A percentile compares a stretch with the other conserved stretches of the same genome.
These are phyloP conservation scores for Arthrobotrys conoides DNA, from an alignment of 2,329 filamentous ascomycete genomes.

Conservation along the genomic window DNA sequence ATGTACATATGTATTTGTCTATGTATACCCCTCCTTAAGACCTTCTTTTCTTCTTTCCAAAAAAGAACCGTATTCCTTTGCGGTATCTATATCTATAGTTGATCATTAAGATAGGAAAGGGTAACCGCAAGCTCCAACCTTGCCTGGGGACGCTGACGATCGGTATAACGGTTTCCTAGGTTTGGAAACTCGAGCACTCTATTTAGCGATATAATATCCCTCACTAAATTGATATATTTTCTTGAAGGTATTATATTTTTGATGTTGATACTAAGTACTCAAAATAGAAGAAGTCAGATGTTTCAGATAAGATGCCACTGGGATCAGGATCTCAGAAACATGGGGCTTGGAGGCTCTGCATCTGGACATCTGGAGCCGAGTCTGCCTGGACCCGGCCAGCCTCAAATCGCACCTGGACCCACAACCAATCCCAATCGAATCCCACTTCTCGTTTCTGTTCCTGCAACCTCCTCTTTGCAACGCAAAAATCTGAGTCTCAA, in stretches of 20 bases:
- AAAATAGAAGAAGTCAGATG: conserved; percentile 12
- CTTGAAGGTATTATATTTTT: background rate
- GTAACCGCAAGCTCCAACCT: background rate
- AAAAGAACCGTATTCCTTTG: background rate
- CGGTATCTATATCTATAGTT: background rate
- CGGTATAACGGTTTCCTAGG: background rate
- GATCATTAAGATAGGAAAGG: conserved; percentile 14
- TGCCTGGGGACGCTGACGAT: conserved; percentile 22
- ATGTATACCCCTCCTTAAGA: background rate
- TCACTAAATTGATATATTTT: background rate
- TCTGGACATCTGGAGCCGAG: conserved; percentile 14
- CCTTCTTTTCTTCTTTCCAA: background rate
- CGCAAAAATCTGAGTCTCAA: conserved; percentile 9
- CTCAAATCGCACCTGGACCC: no score
- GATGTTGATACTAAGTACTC: background rate
- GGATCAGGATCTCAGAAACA: background rate
- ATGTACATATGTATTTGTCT: background rate
- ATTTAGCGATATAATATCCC: background rate
- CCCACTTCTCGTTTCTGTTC: background rate
- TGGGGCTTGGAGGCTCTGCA: conserved; percentile 30
- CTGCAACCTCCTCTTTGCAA: background rate
- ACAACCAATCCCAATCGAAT: background rate
- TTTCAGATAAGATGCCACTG: conserved; percentile 33
- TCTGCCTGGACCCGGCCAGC: no score
- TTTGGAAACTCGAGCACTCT: background rate